These are phyloP conservation scores for Termitomyces sp. DNA, from an alignment of 768 basidiomycete species.

Conservation along the genomic window DNA sequence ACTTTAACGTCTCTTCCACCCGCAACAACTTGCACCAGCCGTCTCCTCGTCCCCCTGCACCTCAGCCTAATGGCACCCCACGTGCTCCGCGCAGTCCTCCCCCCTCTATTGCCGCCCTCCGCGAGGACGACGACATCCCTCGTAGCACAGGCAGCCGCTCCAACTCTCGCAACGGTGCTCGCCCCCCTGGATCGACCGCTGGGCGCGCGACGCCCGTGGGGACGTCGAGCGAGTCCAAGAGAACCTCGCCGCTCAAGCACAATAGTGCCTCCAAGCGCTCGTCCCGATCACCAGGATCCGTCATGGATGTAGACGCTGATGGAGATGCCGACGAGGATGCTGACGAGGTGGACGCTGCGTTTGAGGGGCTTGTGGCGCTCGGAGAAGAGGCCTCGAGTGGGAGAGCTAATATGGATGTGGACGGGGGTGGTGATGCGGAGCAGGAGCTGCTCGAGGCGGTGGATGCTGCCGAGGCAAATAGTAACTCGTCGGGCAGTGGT, in stretches of 20 bases:
- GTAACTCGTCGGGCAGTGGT: conserved; percentile 27
- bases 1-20: conserved; percentile 9
- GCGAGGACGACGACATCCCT: conserved; percentile 1
- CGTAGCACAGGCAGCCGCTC: conserved; percentile 12
- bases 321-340: conserved; percentile 32
- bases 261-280: conserved; percentile 19
- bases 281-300: conserved; percentile 10
- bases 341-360: conserved; percentile 32
- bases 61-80: conserved; percentile 5
- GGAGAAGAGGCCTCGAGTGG: conserved; percentile 12
- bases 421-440: conserved; percentile 36
- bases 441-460: conserved; percentile 51
- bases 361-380: conserved; percentile 21
- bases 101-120: conserved; percentile 3
- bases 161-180: conserved; percentile 11
- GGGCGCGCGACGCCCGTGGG: neutral
- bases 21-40: conserved; percentile 8
- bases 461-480: conserved; percentile 47
- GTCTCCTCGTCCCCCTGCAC: neutral
- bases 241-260: conserved; percentile 13
- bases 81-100: conserved; percentile 14
- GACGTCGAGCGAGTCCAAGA: neutral
- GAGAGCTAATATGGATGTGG: conserved; percentile 12
- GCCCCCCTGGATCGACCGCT: neutral
- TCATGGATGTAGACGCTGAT: conserved; percentile 31